These are phyloP conservation scores for Diphasiastrum complanatum DNA, from an alignment of 83 land plant genomes.

Conservation along the genomic window DNA sequence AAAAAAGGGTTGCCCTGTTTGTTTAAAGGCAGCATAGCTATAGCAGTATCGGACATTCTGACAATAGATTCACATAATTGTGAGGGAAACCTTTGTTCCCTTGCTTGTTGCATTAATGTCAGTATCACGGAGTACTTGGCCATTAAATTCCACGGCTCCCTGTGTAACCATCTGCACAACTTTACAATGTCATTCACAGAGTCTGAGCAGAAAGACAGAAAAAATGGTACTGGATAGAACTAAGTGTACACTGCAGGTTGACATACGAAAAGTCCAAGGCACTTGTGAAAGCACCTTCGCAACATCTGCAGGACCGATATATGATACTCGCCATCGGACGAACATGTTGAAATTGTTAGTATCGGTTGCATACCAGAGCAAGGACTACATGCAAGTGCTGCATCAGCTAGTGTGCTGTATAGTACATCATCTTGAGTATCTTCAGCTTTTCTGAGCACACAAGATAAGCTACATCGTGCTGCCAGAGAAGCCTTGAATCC, in stretches of 20 bases:
- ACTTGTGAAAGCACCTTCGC: conserved; percentile 19
- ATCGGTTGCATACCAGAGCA: conserved; percentile 15
- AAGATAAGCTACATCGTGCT: too few species aligned
- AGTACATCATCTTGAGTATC: conserved; percentile 2
- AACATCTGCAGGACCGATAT: neutral
- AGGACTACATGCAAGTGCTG: conserved; percentile 47
- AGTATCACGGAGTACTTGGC: conserved; percentile 49
- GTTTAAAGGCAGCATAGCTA: conserved; percentile 5
- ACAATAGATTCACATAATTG: conserved; percentile 30
- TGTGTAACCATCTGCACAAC: conserved; percentile 52
- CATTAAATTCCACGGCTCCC: conserved; percentile 58
- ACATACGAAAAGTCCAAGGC: too few species aligned
- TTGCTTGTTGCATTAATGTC: conserved; percentile 44
- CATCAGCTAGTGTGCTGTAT: conserved; percentile 37
- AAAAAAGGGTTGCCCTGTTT: conserved; percentile 3
- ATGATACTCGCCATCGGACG: conserved; percentile 16
- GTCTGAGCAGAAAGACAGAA: neutral
- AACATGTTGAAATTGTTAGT: conserved; percentile 45
- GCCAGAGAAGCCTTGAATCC: too few species aligned
- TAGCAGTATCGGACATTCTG: conserved; percentile 29
- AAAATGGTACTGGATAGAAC: neutral
- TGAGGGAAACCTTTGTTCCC: conserved; percentile 51
- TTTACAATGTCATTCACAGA: too few species aligned
- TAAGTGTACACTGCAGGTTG: too few species aligned
- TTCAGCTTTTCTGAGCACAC: too few species aligned